Evolutionary conservation across 306 rosid genomes (phyloP).

Genomic region (Neltuma alba): DNA sequence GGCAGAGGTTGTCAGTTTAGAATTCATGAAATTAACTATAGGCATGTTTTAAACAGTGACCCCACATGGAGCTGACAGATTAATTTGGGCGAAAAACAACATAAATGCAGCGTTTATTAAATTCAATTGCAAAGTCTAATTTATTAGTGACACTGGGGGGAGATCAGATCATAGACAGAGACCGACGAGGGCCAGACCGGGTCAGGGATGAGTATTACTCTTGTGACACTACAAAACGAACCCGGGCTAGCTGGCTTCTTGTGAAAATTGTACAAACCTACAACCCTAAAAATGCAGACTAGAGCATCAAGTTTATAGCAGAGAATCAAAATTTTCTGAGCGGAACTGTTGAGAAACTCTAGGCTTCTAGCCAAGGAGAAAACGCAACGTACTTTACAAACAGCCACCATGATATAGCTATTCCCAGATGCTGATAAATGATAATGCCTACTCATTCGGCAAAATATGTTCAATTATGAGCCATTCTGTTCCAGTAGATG

Average conservation of each 20-base stretch:
- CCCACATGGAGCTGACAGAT: constrained; percentile 35
- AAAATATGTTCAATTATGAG: constrained; percentile 12
- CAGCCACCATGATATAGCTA: not conserved
- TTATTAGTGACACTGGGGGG: constrained; percentile 8
- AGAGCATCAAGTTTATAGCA: constrained; percentile 33
- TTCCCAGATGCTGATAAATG: not conserved
- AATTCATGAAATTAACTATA: constrained; percentile 2
- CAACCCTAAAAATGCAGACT: constrained; percentile 35
- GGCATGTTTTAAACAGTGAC: constrained; percentile 35
- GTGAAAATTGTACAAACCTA: constrained; percentile 47
- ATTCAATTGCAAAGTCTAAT: constrained; percentile 13
- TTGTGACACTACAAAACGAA: constrained; percentile 19
- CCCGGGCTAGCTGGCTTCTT: constrained; percentile 44
- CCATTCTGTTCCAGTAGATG: not conserved
- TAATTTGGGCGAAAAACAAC: constrained; percentile 30
- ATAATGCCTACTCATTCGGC: not conserved
- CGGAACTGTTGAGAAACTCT: constrained; percentile 13
- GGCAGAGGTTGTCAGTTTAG: constrained; percentile 39
- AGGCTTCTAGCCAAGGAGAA: not conserved
- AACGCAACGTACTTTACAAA: not conserved
- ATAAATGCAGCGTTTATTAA: constrained; percentile 16
- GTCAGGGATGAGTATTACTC: not conserved
- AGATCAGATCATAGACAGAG: not conserved
- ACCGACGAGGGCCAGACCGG: not conserved
- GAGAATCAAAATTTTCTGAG: constrained; percentile 47